These are phyloP conservation scores for Melampsora larici-populina DNA, from an alignment of 1,284 basidiomycete species.

Conservation along the genomic window DNA sequence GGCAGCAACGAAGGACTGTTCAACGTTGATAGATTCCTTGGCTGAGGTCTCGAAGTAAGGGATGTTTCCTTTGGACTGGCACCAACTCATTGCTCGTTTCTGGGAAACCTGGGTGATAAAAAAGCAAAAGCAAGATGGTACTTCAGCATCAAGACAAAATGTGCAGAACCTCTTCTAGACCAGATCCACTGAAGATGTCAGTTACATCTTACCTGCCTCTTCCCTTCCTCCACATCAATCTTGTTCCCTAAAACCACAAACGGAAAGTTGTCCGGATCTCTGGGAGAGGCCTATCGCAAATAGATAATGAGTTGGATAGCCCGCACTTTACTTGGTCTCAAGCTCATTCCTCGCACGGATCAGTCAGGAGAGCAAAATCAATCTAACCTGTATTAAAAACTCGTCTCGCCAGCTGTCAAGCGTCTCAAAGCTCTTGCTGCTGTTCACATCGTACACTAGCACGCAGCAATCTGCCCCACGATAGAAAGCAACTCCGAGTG, in stretches of 20 bases:
- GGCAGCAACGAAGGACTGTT: conserved; percentile 99
- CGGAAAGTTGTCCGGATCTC: conserved; percentile 98
- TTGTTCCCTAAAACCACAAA: conserved; percentile 99
- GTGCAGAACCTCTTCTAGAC: too few species aligned
- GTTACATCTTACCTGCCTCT: conserved; percentile 73
- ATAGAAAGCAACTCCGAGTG: conserved; percentile 97
- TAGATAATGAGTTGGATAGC: neutral
- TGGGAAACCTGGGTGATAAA: conserved; percentile 72
- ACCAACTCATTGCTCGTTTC: conserved; percentile 99
- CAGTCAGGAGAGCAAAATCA: neutral
- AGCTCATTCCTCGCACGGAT: neutral
- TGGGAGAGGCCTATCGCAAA: conserved; percentile 73
- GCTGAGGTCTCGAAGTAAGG: conserved; percentile 99
- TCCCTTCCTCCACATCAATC: conserved; percentile 99
- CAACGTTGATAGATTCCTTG: conserved; percentile 99
- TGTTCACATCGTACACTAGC: conserved; percentile 98
- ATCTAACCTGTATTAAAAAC: conserved; percentile 73
- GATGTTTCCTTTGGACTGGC: conserved; percentile 98
- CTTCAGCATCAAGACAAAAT: neutral
- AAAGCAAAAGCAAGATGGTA: neutral
- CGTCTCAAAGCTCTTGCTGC: conserved; percentile 95
- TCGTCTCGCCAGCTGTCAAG: conserved; percentile 96
- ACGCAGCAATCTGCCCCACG: conserved; percentile 99
- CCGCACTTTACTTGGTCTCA: neutral
- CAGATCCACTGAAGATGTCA: neutral